Evolutionary conservation across 192 early-diverging fungal species (phyloP), one percentile per base, ranked within the genome.

Genomic region (Kickxella alabastrina): DNA sequence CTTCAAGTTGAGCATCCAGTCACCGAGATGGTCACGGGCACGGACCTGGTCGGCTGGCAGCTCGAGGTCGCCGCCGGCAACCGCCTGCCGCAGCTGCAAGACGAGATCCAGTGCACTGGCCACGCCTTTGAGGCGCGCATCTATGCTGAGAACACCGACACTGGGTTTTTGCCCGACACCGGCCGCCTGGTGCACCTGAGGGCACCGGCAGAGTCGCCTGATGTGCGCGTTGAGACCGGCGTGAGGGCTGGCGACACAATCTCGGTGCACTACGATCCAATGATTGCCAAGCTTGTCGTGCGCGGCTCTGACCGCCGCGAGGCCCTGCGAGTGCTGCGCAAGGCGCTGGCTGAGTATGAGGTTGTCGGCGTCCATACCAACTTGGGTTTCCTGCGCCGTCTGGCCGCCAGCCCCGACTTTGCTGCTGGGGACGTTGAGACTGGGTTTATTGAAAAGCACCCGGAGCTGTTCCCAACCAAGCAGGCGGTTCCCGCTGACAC

Each of bases 51-150:
- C 8, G 86, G 92, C 47, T 95, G 92, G 92, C 95, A 97, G 65
- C 75, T 97, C 27, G 87, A 91, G 52, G 90, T 98, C 28, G 95
- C 95, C 15, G 77, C 91, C 10, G 95, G 95, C 10, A 95, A 95
- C 79, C 63, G 52, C 9, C 69, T 98, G 27, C 95, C 92, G 12
- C 40, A 57, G 53, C 52, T 72, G 24, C 65, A 77, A 12, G 51
- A 84, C 23, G 83, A 91, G 15, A 72, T 95, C 19, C 44, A 60
- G 21, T 79, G 87, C 54, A 75, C 83, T 39, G 95, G 93, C 18
- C 89, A 90, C 61, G 87, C 95, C n/a, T 95, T 98, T 61, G 95
- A 98, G 75, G 92, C 95, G 3, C 85, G 95, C 60, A 90, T 98
- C 54, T 98, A 98, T 65, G 95, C 95, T 29, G 95, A 98, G 79